Evolutionary conservation across 306 rosid genomes (phyloP).

Genomic region (Lagenaria siceraria): DNA sequence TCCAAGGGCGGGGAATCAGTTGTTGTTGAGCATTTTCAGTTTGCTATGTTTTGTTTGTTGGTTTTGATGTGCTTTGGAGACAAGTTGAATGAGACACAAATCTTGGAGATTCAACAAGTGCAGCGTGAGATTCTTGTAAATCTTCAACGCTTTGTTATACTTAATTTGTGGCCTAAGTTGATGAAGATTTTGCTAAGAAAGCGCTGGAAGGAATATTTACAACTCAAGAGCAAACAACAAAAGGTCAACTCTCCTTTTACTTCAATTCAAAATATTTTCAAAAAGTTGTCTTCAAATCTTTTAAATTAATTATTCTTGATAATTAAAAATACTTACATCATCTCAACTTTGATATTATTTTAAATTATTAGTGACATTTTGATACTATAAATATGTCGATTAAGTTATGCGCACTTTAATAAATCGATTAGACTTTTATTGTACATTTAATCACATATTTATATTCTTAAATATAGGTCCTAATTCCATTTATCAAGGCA

Average conservation of each 20-base stretch:
- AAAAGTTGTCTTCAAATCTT: too few species aligned
- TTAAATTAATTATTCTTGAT: too few species aligned
- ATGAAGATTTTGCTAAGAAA: background rate
- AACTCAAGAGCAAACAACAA: background rate
- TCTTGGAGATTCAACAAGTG: background rate
- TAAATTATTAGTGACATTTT: too few species aligned
- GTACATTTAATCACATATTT: too few species aligned
- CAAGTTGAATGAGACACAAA: slow-evolving; percentile 12
- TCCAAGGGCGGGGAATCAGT: background rate
- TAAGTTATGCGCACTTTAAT: too few species aligned
- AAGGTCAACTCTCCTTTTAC: background rate
- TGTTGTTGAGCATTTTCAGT: slow-evolving; percentile 19
- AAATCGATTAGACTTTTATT: too few species aligned
- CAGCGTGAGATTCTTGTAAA: background rate
- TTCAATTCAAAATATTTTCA: background rate
- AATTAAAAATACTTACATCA: too few species aligned
- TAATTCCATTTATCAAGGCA: background rate
- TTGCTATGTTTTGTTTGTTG: slow-evolving; percentile 18
- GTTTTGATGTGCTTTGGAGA: slow-evolving; percentile 30
- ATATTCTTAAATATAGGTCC: background rate
- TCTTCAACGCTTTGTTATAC: background rate
- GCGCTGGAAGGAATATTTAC: background rate
- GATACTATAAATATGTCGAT: too few species aligned
- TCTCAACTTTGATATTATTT: too few species aligned
- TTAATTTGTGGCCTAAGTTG: slow-evolving; percentile 1